Evolutionary conservation across 805 yeast genomes (phyloP).

Genomic region (Teunomyces tritomae): DNA sequence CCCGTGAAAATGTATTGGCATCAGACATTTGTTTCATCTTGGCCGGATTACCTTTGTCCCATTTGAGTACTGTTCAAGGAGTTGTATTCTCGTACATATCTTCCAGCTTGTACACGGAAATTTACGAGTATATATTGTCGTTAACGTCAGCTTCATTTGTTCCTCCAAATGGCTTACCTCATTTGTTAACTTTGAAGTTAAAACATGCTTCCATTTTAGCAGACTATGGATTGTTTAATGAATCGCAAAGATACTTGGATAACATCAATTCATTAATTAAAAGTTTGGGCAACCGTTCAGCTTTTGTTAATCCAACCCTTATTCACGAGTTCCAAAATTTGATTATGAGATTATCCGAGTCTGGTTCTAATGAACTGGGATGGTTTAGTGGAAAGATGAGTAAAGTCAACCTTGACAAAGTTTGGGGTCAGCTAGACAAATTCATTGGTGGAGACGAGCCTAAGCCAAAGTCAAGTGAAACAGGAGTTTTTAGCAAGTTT

Average conservation of each 20-base stretch:
- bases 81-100: constrained; percentile 41
- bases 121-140: constrained; percentile 57
- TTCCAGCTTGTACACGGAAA: constrained; percentile 55
- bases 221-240: constrained; percentile 58
- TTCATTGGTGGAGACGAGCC: constrained; percentile 81
- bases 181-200: constrained; percentile 58
- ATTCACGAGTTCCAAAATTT: constrained; percentile 35
- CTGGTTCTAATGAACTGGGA: constrained; percentile 45
- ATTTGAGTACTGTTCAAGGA: constrained; percentile 5
- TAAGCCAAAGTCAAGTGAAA: constrained; percentile 33
- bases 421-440: constrained; percentile 87
- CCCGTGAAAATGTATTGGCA: constrained; percentile 28
- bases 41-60: constrained; percentile 45
- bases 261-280: constrained; percentile 35
- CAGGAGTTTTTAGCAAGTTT: constrained; percentile 67
- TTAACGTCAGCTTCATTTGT: constrained; percentile 21
- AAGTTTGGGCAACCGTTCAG: constrained; percentile 27
- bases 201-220: constrained; percentile 67
- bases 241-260: constrained; percentile 66
- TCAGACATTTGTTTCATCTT: constrained; percentile 47
- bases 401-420: constrained; percentile 70
- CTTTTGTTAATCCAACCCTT: constrained; percentile 21
- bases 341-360: constrained; percentile 46
- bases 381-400: constrained; percentile 65
- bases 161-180: constrained; percentile 45